A percentile compares a stretch with the other conserved stretches of the same genome.
Conservation (phyloP, 1,284 basidiomycete genomes). For the Trametes sp. region DNA sequence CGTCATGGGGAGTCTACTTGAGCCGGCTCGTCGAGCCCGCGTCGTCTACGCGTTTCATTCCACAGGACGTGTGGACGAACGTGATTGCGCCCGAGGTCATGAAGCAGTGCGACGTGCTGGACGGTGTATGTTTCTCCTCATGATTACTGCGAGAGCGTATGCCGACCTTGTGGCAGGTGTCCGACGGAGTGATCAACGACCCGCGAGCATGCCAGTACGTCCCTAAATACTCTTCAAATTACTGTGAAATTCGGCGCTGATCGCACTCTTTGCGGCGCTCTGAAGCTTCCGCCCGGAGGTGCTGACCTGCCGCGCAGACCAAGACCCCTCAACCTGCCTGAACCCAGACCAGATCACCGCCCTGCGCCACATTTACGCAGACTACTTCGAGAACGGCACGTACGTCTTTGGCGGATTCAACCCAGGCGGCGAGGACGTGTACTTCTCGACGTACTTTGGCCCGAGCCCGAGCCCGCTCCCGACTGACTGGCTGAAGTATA, state of each 20-base stretch:
- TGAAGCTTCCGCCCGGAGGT: slow-evolving; percentile 42
- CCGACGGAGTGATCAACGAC: slow-evolving; percentile 39
- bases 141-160: too few species aligned
- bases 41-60: slow-evolving; percentile 23
- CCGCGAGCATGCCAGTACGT: slow-evolving; percentile 40
- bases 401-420: slow-evolving; percentile 33
- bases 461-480: slow-evolving; percentile 14
- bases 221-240: not conserved
- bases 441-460: slow-evolving; percentile 11
- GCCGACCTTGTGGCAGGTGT: too few species aligned
- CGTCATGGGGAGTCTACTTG: slow-evolving; percentile 21
- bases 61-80: slow-evolving; percentile 20
- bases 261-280: not conserved
- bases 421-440: slow-evolving; percentile 38
- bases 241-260: not conserved
- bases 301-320: slow-evolving; percentile 37
- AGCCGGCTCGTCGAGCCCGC: slow-evolving; percentile 15
- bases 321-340: slow-evolving; percentile 40
- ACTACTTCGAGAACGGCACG: slow-evolving; percentile 39
- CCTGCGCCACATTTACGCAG: slow-evolving; percentile 40
- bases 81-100: slow-evolving; percentile 32
- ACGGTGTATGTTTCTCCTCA: slow-evolving; percentile 40
- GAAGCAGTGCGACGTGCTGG: slow-evolving; percentile 37
- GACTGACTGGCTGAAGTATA: slow-evolving; percentile 28
- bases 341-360: slow-evolving; percentile 43